A percentile compares a stretch with the other conserved stretches of the same genome.
phyloP scores from a whole-genome alignment of 225 moss, liverwort and hornwort genomes.

The Bryum argenteum region DNA sequence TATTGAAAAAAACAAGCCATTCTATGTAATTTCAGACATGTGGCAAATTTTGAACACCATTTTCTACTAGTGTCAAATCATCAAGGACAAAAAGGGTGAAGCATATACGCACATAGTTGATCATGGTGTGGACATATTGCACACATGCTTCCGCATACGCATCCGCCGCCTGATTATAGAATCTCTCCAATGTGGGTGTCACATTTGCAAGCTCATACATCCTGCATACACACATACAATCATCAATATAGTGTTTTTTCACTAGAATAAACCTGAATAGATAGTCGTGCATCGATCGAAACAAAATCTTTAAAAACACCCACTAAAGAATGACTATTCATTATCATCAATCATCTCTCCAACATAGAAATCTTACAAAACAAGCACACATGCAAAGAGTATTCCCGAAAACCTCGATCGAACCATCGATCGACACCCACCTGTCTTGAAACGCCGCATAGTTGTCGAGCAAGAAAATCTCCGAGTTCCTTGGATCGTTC shows the following conservation, averaged over 20 bases:
- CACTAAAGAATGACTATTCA: no score
- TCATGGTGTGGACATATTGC: slow-evolving; percentile 76
- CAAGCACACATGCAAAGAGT: no score
- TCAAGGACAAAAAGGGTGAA: slow-evolving; percentile 10
- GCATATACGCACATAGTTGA: slow-evolving; percentile 71
- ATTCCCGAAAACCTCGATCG: no score
- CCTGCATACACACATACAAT: slow-evolving; percentile 40
- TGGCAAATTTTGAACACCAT: no score
- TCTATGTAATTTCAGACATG: no score
- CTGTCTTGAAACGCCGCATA: slow-evolving; percentile 96
- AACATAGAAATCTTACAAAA: no score
- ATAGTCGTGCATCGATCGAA: no score
- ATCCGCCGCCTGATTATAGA: slow-evolving; percentile 84
- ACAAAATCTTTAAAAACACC: no score
- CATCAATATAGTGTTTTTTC: no score
- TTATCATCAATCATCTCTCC: neutral
- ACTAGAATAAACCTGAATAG: no score
- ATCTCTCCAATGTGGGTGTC: slow-evolving; percentile 66
- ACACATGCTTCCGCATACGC: slow-evolving; percentile 74
- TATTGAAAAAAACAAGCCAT: no score
- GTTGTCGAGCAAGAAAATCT: slow-evolving; percentile 80
- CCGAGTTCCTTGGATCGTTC: slow-evolving; percentile 77
- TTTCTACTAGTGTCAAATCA: no score
- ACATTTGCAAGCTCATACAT: slow-evolving; percentile 91
- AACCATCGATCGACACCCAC: slow-evolving; percentile 25